phyloP scores from a whole-genome alignment of 2,329 filamentous ascomycete genomes.

The Lasiodiplodia theobromae region DNA sequence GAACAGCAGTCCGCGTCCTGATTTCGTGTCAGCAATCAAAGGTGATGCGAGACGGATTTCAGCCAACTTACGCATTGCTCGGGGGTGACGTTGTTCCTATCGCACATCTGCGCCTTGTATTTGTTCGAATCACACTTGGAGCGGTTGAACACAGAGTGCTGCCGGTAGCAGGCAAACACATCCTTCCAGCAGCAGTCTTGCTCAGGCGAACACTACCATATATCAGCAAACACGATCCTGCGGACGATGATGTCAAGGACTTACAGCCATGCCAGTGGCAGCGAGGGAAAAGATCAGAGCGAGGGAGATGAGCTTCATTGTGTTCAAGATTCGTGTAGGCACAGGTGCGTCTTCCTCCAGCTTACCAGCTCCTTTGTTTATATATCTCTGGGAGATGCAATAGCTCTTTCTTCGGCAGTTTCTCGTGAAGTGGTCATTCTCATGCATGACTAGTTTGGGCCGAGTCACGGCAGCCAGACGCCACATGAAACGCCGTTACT shows the following conservation, averaged over 20 bases:
- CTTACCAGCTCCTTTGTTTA: background rate
- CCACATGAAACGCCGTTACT: too few relatives aligned
- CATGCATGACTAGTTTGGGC: too few relatives aligned
- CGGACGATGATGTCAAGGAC: background rate
- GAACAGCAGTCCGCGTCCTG: slow-evolving; percentile 16
- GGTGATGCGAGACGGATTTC: too few relatives aligned
- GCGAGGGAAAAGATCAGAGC: background rate
- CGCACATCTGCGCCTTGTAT: background rate
- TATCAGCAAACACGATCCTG: background rate
- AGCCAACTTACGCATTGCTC: background rate
- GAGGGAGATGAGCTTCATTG: background rate
- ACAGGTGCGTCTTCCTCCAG: too few relatives aligned
- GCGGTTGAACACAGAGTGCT: background rate
- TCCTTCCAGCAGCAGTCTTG: slow-evolving; percentile 5
- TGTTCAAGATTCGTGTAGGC: background rate
- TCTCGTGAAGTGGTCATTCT: too few relatives aligned
- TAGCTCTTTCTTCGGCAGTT: too few relatives aligned
- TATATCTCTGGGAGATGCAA: background rate
- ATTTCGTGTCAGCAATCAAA: background rate
- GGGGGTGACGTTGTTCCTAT: background rate
- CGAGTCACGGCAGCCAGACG: too few relatives aligned
- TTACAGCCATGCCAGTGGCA: background rate
- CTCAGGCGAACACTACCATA: background rate
- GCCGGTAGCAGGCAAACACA: background rate
- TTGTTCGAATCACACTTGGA: slow-evolving; percentile 3